These are phyloP conservation scores for Aspergillus sp. DNA, from an alignment of 2,329 filamentous ascomycete genomes.

Conservation along the genomic window DNA sequence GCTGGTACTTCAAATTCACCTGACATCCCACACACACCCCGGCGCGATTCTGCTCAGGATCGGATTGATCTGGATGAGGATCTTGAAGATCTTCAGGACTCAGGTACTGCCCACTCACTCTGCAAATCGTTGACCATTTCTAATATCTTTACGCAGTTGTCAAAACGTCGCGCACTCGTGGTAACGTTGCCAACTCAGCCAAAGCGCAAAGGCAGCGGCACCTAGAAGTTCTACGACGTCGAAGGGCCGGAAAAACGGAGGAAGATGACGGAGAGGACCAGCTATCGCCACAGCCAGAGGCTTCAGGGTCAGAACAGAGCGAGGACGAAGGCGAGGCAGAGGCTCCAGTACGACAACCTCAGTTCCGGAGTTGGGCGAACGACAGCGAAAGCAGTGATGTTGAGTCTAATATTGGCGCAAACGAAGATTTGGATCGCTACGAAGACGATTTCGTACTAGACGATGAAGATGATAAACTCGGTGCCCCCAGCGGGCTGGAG, in stretches of 20 bases:
- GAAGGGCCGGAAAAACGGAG: constrained; percentile 42
- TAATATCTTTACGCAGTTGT: constrained; percentile 25
- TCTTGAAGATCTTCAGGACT: constrained; percentile 45
- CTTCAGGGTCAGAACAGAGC: constrained; percentile 21
- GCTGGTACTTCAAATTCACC: constrained; percentile 29
- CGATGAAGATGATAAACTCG: constrained; percentile 60
- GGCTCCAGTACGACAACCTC: constrained; percentile 18
- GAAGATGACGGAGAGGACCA: constrained; percentile 24
- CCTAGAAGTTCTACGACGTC: constrained; percentile 43
- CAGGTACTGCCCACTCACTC: constrained; percentile 28
- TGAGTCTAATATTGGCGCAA: constrained; percentile 26
- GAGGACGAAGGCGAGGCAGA: constrained; percentile 19
- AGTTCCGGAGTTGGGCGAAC: constrained; percentile 16
- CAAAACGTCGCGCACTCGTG: constrained; percentile 42
- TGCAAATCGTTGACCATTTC: neutral
- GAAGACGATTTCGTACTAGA: constrained; percentile 66
- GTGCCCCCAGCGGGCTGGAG: constrained; percentile 51
- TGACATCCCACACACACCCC: constrained; percentile 25
- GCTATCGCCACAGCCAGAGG: constrained; percentile 18
- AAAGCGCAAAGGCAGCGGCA: constrained; percentile 41
- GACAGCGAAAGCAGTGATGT: constrained; percentile 28
- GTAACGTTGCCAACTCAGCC: constrained; percentile 38
- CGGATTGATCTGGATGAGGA: constrained; percentile 47
- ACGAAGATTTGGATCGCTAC: constrained; percentile 54
- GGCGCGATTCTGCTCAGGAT: constrained; percentile 29